Evolutionary conservation across 2,329 filamentous ascomycete species (phyloP).

Genomic region (Aspergillus sergii): DNA sequence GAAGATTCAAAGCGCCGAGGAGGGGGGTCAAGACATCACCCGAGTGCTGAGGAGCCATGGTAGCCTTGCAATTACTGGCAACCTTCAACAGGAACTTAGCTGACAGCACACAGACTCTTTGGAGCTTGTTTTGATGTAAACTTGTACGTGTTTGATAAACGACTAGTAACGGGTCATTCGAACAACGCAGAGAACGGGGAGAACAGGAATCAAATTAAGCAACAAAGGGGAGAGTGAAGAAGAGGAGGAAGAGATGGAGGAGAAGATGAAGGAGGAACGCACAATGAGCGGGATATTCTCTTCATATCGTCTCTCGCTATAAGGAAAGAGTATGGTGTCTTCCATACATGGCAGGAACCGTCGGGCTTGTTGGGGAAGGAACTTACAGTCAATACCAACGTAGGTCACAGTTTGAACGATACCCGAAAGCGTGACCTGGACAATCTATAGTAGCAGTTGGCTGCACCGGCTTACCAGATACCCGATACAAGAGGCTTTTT

Average conservation of each 20-base stretch:
- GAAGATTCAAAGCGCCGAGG: conserved; percentile 30
- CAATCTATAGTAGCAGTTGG: background rate
- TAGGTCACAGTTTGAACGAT: background rate
- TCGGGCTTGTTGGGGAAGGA: conserved; percentile 2
- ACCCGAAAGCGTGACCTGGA: background rate
- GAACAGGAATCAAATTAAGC: background rate
- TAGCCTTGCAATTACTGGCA: background rate
- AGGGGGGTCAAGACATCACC: conserved; percentile 23
- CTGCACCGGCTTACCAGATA: no score
- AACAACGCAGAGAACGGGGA: background rate
- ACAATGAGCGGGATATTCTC: background rate
- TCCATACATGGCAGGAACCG: background rate
- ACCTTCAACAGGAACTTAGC: background rate
- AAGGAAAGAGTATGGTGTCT: background rate
- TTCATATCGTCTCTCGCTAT: background rate
- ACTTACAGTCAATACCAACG: conserved; percentile 1
- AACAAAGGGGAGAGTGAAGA: background rate
- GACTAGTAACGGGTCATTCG: background rate
- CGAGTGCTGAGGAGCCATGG: conserved; percentile 21
- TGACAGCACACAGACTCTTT: background rate
- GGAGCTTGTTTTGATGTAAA: no score
- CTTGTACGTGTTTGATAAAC: background rate
- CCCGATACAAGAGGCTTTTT: background rate
- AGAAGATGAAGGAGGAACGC: background rate
- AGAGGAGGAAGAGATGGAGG: background rate